Percentiles rank a stretch among this genome's conserved stretches.
phyloP scores from a whole-genome alignment of 2,329 filamentous ascomycete genomes.

The Fusarium ramigenum region DNA sequence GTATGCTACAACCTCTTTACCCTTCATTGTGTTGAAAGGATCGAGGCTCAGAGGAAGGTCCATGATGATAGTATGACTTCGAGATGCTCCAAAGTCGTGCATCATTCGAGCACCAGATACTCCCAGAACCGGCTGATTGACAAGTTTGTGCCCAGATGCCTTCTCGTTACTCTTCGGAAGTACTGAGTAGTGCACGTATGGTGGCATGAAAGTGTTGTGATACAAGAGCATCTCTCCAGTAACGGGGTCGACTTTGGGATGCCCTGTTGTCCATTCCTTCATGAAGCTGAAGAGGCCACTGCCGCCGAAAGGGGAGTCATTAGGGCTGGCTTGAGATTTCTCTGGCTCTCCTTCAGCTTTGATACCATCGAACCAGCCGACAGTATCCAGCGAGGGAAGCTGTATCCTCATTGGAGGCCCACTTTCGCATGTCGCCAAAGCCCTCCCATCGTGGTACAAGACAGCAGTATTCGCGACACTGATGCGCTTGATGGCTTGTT shows the following conservation, averaged over 20 bases:
- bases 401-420: slow-evolving; percentile 74
- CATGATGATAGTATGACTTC: slow-evolving; percentile 70
- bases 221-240: slow-evolving; percentile 75
- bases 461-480: slow-evolving; percentile 76
- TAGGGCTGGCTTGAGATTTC: rapidly evolving
- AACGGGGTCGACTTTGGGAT: slow-evolving; percentile 71
- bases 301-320: slow-evolving; percentile 59
- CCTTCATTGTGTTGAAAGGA: slow-evolving; percentile 67
- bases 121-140: slow-evolving; percentile 62
- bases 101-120: slow-evolving; percentile 75
- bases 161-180: neutral
- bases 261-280: slow-evolving; percentile 76
- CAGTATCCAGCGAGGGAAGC: slow-evolving; percentile 70
- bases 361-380: slow-evolving; percentile 75
- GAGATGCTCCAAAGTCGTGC: slow-evolving; percentile 78
- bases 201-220: slow-evolving; percentile 71
- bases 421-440: slow-evolving; percentile 75
- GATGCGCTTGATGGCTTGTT: slow-evolving; percentile 70
- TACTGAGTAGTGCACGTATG: slow-evolving; percentile 73
- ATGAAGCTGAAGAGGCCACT: slow-evolving; percentile 67
- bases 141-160: neutral
- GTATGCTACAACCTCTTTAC: slow-evolving; percentile 66
- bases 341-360: slow-evolving; percentile 60
- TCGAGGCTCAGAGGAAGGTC: slow-evolving; percentile 74
- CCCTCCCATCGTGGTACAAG: slow-evolving; percentile 73